Conservation (phyloP, 257 asterid genomes). For the Asclepias syriaca region DNA sequence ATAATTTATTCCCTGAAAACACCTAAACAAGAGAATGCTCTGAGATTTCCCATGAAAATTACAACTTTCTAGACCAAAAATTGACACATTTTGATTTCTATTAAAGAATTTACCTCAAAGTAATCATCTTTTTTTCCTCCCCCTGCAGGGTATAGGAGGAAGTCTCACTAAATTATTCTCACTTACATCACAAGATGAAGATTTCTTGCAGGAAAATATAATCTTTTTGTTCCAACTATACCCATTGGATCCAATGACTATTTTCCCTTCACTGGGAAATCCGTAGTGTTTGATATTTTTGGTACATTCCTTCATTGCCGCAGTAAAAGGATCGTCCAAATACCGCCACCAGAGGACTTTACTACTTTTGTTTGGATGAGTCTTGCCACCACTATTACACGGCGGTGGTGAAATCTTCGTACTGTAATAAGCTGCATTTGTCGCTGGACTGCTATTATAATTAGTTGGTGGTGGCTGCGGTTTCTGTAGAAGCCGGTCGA, state of each 20-base stretch:
- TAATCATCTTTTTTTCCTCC: conserved; percentile 16
- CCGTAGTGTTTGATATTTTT: conserved; percentile 12
- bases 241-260: not conserved
- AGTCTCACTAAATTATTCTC: conserved; percentile 39
- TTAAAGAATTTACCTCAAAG: not conserved
- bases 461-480: not conserved
- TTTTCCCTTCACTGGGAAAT: conserved; percentile 11
- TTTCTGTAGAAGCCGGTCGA: not conserved
- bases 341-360: conserved; percentile 10
- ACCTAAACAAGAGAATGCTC: not conserved
- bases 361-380: conserved; percentile 15
- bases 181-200: conserved; percentile 28
- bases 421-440: not conserved
- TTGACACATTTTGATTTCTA: not conserved
- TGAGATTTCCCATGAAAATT: not conserved
- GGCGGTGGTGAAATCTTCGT: conserved; percentile 43
- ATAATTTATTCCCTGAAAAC: not conserved
- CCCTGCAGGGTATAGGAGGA: conserved; percentile 46
- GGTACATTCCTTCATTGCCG: conserved; percentile 51
- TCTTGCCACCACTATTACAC: conserved; percentile 15
- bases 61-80: not conserved
- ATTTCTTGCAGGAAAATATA: conserved; percentile 41
- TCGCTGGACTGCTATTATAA: not conserved
- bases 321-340: conserved; percentile 55
- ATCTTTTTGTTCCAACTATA: conserved; percentile 13